Conservation (phyloP, 495 filamentous ascomycete species). For the Xylaria sp. region DNA sequence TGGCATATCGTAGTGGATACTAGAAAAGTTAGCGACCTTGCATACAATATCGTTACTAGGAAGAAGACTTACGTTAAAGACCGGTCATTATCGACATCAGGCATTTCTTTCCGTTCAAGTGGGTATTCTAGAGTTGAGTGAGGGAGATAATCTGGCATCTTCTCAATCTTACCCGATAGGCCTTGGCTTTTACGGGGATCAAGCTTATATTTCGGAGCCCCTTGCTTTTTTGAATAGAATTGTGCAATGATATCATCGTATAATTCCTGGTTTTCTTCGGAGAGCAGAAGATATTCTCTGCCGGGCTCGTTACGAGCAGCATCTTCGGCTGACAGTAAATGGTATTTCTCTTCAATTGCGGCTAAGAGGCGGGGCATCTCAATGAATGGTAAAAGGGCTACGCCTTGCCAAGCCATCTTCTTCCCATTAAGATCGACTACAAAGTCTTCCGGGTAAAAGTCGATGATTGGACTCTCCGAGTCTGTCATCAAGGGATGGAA, state of each 20-base stretch:
- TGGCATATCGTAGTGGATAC: conserved; percentile 86
- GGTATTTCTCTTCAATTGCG: conserved; percentile 85
- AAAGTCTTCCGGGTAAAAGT: conserved; percentile 97
- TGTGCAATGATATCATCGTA: conserved; percentile 80
- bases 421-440: conserved; percentile 94
- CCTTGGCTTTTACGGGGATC: conserved; percentile 77
- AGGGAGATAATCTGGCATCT: conserved; percentile 80
- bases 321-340: conserved; percentile 79
- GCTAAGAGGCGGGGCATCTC: conserved; percentile 85
- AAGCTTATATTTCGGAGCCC: conserved; percentile 67
- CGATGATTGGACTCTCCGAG: conserved; percentile 86
- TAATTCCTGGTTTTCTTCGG: conserved; percentile 73
- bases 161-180: conserved; percentile 79
- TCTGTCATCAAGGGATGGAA: conserved; percentile 91
- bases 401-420: conserved; percentile 98
- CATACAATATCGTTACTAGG: conserved; percentile 10
- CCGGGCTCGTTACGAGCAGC: conserved; percentile 79
- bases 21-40: conserved; percentile 43
- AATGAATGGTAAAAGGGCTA: conserved; percentile 93
- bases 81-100: conserved; percentile 80
- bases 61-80: conserved; percentile 72
- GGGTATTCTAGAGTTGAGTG: conserved; percentile 67
- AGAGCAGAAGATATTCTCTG: conserved; percentile 81
- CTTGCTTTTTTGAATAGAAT: conserved; percentile 91
- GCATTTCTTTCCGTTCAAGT: conserved; percentile 69